Conservation (phyloP, 306 rosid genomes). For the Crotalaria pallida region DNA sequence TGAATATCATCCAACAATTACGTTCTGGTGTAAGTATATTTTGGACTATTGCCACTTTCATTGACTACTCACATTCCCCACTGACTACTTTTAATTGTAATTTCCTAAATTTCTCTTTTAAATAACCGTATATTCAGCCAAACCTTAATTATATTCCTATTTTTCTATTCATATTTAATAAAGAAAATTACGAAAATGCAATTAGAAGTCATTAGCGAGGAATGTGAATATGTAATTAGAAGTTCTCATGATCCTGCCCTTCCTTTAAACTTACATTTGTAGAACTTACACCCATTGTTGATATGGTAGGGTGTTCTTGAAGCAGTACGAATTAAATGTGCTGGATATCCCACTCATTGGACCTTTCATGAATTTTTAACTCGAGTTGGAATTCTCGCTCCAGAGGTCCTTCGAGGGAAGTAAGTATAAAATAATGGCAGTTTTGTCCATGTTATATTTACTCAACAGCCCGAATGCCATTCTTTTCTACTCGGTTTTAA, state of each 20-base stretch:
- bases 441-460: neutral
- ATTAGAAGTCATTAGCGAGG: neutral
- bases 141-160: neutral
- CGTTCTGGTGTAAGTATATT: slow-evolving; percentile 78
- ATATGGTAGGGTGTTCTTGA: slow-evolving; percentile 86
- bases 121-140: neutral
- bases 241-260: neutral
- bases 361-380: slow-evolving; percentile 60
- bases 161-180: slow-evolving; percentile 7
- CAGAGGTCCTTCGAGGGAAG: slow-evolving; percentile 67
- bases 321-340: slow-evolving; percentile 91
- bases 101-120: slow-evolving; percentile 2
- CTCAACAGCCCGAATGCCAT: slow-evolving; percentile 8
- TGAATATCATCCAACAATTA: slow-evolving; percentile 67
- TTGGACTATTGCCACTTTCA: slow-evolving; percentile 10
- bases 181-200: neutral
- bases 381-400: slow-evolving; percentile 66
- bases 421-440: slow-evolving; percentile 38
- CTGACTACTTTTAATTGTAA: neutral
- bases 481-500: slow-evolving; percentile 20
- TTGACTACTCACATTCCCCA: slow-evolving; percentile 7
- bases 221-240: slow-evolving; percentile 15
- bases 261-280: slow-evolving; percentile 16
- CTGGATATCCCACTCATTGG: slow-evolving; percentile 88
- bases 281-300: slow-evolving; percentile 32